Evolutionary conservation across 257 asterid species (phyloP).

Genomic region (Fraxinus excelsior): DNA sequence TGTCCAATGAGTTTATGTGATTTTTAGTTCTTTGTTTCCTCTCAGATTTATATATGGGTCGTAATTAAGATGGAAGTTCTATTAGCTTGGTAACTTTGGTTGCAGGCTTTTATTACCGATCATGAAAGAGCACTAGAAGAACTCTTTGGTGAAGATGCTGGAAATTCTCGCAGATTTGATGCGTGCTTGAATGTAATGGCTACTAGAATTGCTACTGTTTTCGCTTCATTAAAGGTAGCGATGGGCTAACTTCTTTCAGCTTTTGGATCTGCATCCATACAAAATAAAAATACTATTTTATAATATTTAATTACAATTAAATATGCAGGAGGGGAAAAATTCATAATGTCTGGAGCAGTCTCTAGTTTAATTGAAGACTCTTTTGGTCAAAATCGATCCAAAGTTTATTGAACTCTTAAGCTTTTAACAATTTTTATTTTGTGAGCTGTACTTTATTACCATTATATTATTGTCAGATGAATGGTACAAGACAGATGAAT

Average conservation of each 20-base stretch:
- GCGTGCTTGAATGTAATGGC: slow-evolving; percentile 77
- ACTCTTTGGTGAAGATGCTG: slow-evolving; percentile 73
- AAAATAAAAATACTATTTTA: background rate
- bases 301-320: background rate
- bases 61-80: background rate
- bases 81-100: slow-evolving; percentile 23
- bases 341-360: slow-evolving; percentile 4
- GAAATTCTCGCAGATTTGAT: slow-evolving; percentile 56
- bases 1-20: background rate
- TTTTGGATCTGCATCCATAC: slow-evolving; percentile 1
- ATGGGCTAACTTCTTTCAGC: slow-evolving; percentile 8
- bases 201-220: slow-evolving; percentile 80
- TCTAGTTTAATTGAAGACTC: background rate
- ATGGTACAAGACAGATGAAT: background rate
- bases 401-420: background rate
- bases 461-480: background rate
- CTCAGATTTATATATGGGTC: background rate
- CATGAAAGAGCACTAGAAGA: slow-evolving; percentile 92
- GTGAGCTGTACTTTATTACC: background rate
- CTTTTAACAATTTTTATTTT: background rate
- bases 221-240: slow-evolving; percentile 94
- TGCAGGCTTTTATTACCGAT: slow-evolving; percentile 87
- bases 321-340: background rate
- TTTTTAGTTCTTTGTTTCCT: background rate
- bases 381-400: background rate